Evolutionary conservation across 805 yeast genomes (phyloP).

Genomic region (Yarrowia osloensis): DNA sequence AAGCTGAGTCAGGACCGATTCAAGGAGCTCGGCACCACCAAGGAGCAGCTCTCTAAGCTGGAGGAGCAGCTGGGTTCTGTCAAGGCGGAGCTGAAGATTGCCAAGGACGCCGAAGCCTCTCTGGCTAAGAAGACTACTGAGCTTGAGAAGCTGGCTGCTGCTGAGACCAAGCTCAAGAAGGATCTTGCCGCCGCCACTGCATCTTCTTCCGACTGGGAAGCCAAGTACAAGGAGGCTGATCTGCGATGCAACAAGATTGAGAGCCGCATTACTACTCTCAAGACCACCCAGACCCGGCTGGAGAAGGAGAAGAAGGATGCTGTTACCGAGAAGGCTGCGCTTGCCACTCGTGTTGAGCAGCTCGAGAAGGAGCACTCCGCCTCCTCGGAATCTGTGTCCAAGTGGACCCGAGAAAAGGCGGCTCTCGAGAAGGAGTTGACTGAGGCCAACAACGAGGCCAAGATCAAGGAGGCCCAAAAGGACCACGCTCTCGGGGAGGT

Average conservation of each 20-base stretch:
- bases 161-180: slow-evolving; percentile 41
- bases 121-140: slow-evolving; percentile 30
- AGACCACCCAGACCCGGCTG: slow-evolving; percentile 25
- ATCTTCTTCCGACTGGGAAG: slow-evolving; percentile 42
- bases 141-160: slow-evolving; percentile 32
- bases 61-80: slow-evolving; percentile 19
- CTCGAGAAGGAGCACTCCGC: slow-evolving; percentile 16
- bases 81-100: slow-evolving; percentile 9
- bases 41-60: slow-evolving; percentile 22
- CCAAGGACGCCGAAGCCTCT: slow-evolving; percentile 27
- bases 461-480: slow-evolving; percentile 21
- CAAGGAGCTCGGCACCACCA: slow-evolving; percentile 43
- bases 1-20: slow-evolving; percentile 48
- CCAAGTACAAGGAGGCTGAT: slow-evolving; percentile 42
- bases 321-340: slow-evolving; percentile 13
- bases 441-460: slow-evolving; percentile 4
- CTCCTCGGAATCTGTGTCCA: slow-evolving; percentile 5
- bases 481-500: slow-evolving; percentile 1
- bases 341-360: not conserved
- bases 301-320: slow-evolving; percentile 33
- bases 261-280: slow-evolving; percentile 31
- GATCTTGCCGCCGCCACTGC: slow-evolving; percentile 45
- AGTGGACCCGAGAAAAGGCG: slow-evolving; percentile 3
- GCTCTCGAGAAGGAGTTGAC: slow-evolving; percentile 19
- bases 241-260: slow-evolving; percentile 45